Evolutionary conservation across 768 basidiomycete species (phyloP), one percentile per base, ranked within the genome.

Genomic region (Hypholoma sublateritium): DNA sequence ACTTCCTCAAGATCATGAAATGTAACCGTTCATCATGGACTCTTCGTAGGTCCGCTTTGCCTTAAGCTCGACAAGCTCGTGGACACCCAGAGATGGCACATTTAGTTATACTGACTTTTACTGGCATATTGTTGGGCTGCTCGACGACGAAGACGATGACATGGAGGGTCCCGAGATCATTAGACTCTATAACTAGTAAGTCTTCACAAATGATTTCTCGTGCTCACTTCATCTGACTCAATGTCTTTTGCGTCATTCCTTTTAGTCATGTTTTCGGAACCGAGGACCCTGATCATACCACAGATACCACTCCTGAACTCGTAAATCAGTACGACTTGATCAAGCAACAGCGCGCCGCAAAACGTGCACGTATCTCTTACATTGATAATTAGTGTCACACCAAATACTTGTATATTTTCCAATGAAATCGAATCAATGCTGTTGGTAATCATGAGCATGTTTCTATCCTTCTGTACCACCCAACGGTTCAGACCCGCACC

Each of bases 101-200:
- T 44, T 44, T 24, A 44, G 43, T 14, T 44, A 44, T 24, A 44
- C 13, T 1, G 43, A 24, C 17, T 44, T 44, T 22, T 44, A 44
- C 43, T 44, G 43, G 43, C 43, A 44, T 24, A 44, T 44, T 11
- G 43, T 44, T 21, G 43, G 13, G 13, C 14, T 44, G 43, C 43
- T 44, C 6, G 43, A 44, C 17, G 43, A 44, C 17, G 43, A 44
- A 24, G 43, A 44, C 14, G 43, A 44, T 21, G 8, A 28, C 17
- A 19, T 12, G 24, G 21, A 28, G 25, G 6, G 28, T 13, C 28
- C 12, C 8, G 47, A 48, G 28, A 48, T 34, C 47, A 48, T 48
- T 25, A 48, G 14, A 14, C 24, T 48, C 47, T 48, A 24, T n/a
- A 48, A 48, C 28, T 48, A 48, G 47, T 48, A 48, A 48, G 47